Conservation (phyloP, 2,329 filamentous ascomycete genomes). For the Geosmithia putterillii region DNA sequence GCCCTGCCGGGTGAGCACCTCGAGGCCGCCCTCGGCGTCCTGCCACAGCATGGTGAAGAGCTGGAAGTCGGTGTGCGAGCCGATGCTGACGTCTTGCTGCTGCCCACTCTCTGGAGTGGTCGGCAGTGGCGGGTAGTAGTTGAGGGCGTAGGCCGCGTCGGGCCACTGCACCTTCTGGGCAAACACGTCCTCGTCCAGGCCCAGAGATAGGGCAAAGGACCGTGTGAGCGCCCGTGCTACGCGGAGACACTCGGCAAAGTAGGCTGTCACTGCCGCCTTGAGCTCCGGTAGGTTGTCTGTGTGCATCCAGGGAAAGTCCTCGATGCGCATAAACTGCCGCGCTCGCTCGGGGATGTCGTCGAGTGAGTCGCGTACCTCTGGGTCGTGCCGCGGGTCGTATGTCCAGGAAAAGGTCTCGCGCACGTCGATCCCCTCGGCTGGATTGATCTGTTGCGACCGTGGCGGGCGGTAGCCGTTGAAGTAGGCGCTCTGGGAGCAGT, state of each 20-base stretch:
- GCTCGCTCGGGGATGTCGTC: conserved; percentile 29
- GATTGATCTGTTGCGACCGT: conserved; percentile 32
- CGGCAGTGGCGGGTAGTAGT: conserved; percentile 22
- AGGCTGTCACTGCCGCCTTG: conserved; percentile 28
- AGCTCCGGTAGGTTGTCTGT: conserved; percentile 35
- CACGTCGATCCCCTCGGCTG: conserved; percentile 33
- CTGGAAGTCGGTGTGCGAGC: conserved; percentile 41
- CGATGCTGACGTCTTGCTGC: conserved; percentile 22
- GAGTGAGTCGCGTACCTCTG: conserved; percentile 22
- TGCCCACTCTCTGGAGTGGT: background rate
- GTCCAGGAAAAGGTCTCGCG: conserved; percentile 38
- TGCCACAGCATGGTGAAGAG: conserved; percentile 36
- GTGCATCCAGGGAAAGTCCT: conserved; percentile 40
- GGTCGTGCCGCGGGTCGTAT: conserved; percentile 41
- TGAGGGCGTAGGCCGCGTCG: conserved; percentile 26
- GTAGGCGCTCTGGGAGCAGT: conserved; percentile 22
- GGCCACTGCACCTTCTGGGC: conserved; percentile 40
- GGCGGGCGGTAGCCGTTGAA: conserved; percentile 35
- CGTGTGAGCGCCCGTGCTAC: conserved; percentile 37
- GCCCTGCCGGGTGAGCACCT: conserved; percentile 24
- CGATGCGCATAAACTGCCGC: conserved; percentile 25
- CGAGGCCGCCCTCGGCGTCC: conserved; percentile 25
- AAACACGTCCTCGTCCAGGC: conserved; percentile 41
- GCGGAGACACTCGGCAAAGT: conserved; percentile 34
- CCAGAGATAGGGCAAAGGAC: conserved; percentile 41